Evolutionary conservation across 2,329 filamentous ascomycete species (phyloP).

Genomic region (Biscogniauxia marginata): DNA sequence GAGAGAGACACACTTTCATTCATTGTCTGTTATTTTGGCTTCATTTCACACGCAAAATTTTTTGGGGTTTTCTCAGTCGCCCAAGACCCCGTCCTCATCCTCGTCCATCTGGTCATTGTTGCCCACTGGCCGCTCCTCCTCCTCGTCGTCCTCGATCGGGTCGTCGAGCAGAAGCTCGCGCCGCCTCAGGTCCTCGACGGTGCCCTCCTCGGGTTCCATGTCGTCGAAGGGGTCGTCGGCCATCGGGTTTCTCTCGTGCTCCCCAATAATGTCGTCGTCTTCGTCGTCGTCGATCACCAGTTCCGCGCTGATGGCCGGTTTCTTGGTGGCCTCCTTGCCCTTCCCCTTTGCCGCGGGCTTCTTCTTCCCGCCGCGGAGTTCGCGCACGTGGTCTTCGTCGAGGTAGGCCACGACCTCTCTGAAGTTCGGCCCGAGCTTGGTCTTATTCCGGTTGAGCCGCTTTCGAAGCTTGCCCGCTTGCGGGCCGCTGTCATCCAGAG

Average conservation of each 20-base stretch:
- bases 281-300: conserved; percentile 43
- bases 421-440: conserved; percentile 79
- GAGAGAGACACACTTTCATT: too few relatives aligned
- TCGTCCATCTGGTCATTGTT: conserved; percentile 25
- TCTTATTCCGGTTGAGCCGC: conserved; percentile 75
- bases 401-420: conserved; percentile 80
- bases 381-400: conserved; percentile 63
- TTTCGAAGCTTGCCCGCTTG: conserved; percentile 64
- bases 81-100: conserved; percentile 40
- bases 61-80: conserved; percentile 34
- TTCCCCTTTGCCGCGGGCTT: conserved; percentile 42
- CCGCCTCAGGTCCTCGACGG: conserved; percentile 54
- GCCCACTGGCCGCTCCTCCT: conserved; percentile 34
- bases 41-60: too few relatives aligned
- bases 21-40: too few relatives aligned
- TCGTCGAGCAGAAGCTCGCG: conserved; percentile 56
- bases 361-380: conserved; percentile 41
- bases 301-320: conserved; percentile 44
- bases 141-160: conserved; percentile 41
- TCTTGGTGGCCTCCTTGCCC: conserved; percentile 41
- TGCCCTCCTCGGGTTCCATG: conserved; percentile 56
- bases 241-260: conserved; percentile 27
- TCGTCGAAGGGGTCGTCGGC: conserved; percentile 44
- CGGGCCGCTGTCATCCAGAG: conserved; percentile 65
- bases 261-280: conserved; percentile 15